Percentiles rank a stretch among this genome's conserved stretches.
These are phyloP conservation scores for Fraxinus pennsylvanica DNA, from an alignment of 257 asterid genomes.

Conservation along the genomic window DNA sequence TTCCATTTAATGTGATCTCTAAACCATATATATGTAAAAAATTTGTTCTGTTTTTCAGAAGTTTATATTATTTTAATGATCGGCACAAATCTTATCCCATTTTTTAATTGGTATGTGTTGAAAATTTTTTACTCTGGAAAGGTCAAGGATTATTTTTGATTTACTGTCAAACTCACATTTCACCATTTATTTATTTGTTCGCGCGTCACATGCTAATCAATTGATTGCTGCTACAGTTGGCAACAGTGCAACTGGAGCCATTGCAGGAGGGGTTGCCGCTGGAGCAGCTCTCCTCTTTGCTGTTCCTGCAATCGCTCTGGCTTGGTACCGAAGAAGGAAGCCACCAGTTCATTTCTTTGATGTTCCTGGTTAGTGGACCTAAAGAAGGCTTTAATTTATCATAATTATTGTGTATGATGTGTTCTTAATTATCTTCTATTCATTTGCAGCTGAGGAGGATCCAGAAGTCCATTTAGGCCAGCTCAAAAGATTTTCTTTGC, in stretches of 20 bases:
- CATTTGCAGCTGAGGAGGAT: no score
- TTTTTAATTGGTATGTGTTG: not conserved
- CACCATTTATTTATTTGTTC: not conserved
- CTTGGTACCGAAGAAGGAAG: not conserved
- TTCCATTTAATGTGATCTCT: not conserved
- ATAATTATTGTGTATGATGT: not conserved
- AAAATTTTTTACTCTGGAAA: not conserved
- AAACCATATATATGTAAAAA: not conserved
- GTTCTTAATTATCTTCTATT: no score
- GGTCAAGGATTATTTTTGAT: constrained; percentile 3
- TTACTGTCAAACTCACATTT: not conserved
- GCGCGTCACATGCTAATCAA: constrained; percentile 14
- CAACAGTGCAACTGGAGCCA: constrained; percentile 48
- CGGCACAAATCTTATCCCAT: not conserved
- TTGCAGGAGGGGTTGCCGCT: constrained; percentile 47
- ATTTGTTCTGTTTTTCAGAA: not conserved
- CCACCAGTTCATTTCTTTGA: not conserved
- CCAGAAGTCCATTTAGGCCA: not conserved
- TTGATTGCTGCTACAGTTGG: constrained; percentile 39
- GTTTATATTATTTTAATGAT: not conserved
- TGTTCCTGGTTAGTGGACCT: constrained; percentile 4
- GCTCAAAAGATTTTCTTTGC: constrained; percentile 29
- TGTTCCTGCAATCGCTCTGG: no score
- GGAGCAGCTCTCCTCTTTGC: no score
- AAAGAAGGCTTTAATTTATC: not conserved